Evolutionary conservation across 1,284 basidiomycete genomes (phyloP).

Genomic region (Ustilago loliicola): DNA sequence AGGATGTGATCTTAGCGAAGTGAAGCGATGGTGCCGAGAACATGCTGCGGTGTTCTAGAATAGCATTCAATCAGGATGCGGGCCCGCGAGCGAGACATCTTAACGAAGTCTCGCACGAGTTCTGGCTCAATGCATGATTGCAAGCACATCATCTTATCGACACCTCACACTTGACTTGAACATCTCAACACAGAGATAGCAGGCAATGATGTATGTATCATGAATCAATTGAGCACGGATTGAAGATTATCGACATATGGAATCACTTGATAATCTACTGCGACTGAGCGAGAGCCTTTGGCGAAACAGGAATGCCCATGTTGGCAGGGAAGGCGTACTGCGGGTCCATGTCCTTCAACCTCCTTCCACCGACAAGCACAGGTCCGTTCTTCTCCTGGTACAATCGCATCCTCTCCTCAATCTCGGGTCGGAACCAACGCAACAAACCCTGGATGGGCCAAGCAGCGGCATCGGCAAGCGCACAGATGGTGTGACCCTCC

Average conservation of each 20-base stretch:
- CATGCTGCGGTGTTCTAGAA: slow-evolving; percentile 3
- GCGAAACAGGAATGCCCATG: slow-evolving; percentile 73
- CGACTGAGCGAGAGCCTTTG: slow-evolving; percentile 43
- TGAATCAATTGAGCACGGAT: background rate
- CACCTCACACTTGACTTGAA: background rate
- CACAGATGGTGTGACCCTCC: slow-evolving; percentile 88
- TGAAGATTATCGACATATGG: background rate
- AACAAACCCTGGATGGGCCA: slow-evolving; percentile 97
- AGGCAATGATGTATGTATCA: background rate
- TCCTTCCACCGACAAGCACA: slow-evolving; percentile 88
- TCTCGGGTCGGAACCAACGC: slow-evolving; percentile 85
- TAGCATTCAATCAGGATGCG: background rate
- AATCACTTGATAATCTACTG: background rate
- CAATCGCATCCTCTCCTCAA: slow-evolving; percentile 85
- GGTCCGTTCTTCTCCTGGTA: slow-evolving; percentile 85
- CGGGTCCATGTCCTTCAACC: slow-evolving; percentile 81
- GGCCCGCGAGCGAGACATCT: background rate
- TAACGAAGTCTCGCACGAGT: background rate
- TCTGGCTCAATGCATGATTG: background rate
- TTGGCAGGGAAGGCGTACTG: slow-evolving; percentile 84
- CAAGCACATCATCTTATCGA: background rate
- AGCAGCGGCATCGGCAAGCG: slow-evolving; percentile 94
- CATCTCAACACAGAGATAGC: background rate
- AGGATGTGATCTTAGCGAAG: slow-evolving; percentile 1
- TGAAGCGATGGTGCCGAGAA: background rate